phyloP scores from a whole-genome alignment of 2,329 filamentous ascomycete species.

The Aspergillus udagawae region DNA sequence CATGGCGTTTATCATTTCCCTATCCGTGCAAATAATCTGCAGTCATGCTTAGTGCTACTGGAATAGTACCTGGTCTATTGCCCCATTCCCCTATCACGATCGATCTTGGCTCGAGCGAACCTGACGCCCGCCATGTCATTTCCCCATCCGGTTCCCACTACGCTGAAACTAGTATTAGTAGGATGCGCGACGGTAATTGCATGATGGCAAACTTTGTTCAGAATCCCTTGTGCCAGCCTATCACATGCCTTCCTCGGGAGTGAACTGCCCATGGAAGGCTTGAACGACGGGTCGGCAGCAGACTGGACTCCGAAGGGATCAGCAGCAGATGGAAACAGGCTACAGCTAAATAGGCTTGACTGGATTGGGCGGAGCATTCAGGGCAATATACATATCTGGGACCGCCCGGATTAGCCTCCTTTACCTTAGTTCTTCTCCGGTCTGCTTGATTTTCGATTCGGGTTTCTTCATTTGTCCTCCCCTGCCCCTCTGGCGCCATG shows the following conservation, averaged over 20 bases:
- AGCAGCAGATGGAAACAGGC: not conserved
- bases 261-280: not conserved
- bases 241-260: not conserved
- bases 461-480: not conserved
- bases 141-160: too few species aligned
- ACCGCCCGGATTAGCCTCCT: not conserved
- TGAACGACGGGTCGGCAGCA: not conserved
- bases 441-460: not conserved
- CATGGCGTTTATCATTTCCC: not conserved
- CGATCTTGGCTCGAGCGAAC: not conserved
- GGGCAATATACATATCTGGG: not conserved
- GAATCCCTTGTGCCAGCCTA: not conserved
- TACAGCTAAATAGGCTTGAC: not conserved
- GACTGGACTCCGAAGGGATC: not conserved
- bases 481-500: slow-evolving; percentile 1
- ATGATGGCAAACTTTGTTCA: too few species aligned
- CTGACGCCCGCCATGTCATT: not conserved
- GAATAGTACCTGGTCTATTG: not conserved
- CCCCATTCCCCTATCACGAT: slow-evolving; percentile 1
- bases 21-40: not conserved
- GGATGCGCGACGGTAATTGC: too few species aligned
- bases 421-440: not conserved
- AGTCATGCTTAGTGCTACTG: not conserved
- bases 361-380: not conserved
- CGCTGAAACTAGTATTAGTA: too few species aligned